These are phyloP conservation scores for Fistulifera pelliculosa DNA, from an alignment of 108 stramenopile species.

Conservation along the genomic window DNA sequence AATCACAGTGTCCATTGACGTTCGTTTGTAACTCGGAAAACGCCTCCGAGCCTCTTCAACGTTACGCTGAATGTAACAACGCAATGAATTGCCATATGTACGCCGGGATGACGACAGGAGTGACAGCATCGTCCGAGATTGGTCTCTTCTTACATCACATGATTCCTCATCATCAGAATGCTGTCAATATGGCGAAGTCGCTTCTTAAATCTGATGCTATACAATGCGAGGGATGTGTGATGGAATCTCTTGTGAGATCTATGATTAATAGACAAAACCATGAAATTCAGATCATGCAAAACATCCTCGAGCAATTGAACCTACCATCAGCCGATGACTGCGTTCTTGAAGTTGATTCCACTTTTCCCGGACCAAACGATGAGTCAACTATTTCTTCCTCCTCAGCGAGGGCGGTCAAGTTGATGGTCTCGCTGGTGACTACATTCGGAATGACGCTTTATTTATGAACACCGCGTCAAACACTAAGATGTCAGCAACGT, in stretches of 20 bases:
- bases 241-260: constrained; percentile 24
- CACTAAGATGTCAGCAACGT: too few relatives aligned
- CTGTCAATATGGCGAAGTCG: constrained; percentile 70
- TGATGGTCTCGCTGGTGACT: too few relatives aligned
- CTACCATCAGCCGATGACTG: constrained; percentile 37
- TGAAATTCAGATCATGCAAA: constrained; percentile 56
- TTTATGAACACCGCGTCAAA: too few relatives aligned
- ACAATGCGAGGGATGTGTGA: constrained; percentile 24
- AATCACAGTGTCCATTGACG: constrained; percentile 30
- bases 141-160: constrained; percentile 75
- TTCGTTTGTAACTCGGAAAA: constrained; percentile 32
- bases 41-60: constrained; percentile 1
- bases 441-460: too few relatives aligned
- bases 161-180: constrained; percentile 86
- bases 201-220: constrained; percentile 29
- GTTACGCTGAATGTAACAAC: constrained; percentile 43
- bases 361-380: background rate
- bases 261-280: constrained; percentile 55
- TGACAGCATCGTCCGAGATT: constrained; percentile 7
- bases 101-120: constrained; percentile 46
- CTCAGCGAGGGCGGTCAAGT: too few relatives aligned
- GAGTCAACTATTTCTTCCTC: too few relatives aligned
- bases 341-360: constrained; percentile 15
- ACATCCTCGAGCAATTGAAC: constrained; percentile 16
- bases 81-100: constrained; percentile 48